phyloP scores from a whole-genome alignment of 192 early-diverging fungal genomes.

The Allomyces macrogynus region DNA sequence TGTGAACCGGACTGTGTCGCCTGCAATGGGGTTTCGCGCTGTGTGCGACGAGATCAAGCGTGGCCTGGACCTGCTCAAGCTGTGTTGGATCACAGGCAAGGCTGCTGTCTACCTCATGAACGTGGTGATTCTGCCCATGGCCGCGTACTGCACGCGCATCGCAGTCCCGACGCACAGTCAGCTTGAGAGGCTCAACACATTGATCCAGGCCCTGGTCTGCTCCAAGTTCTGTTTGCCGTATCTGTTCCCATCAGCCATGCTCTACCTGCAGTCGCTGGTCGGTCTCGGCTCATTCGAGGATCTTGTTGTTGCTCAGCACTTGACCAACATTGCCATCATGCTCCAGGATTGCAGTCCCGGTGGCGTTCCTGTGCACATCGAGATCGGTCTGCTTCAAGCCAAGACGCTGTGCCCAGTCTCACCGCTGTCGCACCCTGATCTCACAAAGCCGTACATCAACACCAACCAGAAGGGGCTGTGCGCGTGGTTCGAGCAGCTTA shows the following conservation, averaged over 20 bases:
- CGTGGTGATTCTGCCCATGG: not conserved
- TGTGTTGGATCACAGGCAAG: not conserved
- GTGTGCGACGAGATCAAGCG: not conserved
- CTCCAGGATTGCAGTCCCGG: not conserved
- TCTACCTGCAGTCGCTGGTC: not conserved
- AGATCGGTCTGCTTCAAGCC: not conserved
- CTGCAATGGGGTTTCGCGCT: not conserved
- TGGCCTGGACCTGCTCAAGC: not conserved
- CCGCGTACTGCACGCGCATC: not conserved
- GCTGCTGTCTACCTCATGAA: not conserved
- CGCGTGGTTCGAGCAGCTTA: too few species aligned
- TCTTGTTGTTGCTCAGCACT: not conserved
- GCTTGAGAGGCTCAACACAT: not conserved
- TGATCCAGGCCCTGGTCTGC: not conserved
- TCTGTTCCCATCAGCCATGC: not conserved
- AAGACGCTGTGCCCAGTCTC: not conserved
- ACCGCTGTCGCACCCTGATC: not conserved
- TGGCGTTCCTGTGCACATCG: not conserved
- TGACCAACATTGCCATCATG: not conserved
- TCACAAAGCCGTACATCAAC: not conserved
- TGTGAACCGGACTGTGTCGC: not conserved
- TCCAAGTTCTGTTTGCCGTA: not conserved
- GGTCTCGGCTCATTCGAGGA: not conserved
- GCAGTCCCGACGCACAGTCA: not conserved
- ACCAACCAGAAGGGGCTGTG: too few species aligned